phyloP scores from a whole-genome alignment of 441 rosid species.

The Corymbia calophylla region DNA sequence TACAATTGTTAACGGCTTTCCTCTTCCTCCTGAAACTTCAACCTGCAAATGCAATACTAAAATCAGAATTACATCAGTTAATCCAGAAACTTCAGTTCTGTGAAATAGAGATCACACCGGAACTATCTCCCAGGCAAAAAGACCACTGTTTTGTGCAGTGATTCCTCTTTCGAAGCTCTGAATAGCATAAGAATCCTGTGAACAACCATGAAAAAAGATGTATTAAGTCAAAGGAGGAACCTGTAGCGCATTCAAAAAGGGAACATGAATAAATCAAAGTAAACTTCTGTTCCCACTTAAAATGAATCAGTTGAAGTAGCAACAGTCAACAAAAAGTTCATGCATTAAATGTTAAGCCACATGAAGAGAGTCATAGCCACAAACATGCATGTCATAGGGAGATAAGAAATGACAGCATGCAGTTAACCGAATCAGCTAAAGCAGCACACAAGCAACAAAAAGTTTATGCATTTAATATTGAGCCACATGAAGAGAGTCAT shows the following conservation, averaged over 20 bases:
- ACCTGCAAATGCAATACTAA: conserved; percentile 37
- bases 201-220: not conserved
- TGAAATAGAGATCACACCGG: conserved; percentile 33
- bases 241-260: not conserved
- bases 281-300: not conserved
- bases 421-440: not conserved
- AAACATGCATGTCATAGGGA: not conserved
- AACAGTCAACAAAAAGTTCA: not conserved
- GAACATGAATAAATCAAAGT: not conserved
- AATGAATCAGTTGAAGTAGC: not conserved
- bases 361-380: not conserved
- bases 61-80: not conserved
- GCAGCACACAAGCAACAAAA: not conserved
- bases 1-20: conserved; percentile 39
- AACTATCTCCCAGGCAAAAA: conserved; percentile 82
- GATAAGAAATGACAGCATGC: not conserved
- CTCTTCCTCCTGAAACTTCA: conserved; percentile 69
- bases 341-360: not conserved
- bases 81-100: not conserved
- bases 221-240: not conserved
- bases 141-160: conserved; percentile 54
- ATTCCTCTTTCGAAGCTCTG: conserved; percentile 76
- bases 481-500: not conserved
- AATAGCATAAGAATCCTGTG: conserved; percentile 78
- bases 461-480: not conserved